Percentiles rank a stretch among this genome's conserved stretches.
phyloP scores from a whole-genome alignment of 306 rosid genomes.

The Vicia villosa region DNA sequence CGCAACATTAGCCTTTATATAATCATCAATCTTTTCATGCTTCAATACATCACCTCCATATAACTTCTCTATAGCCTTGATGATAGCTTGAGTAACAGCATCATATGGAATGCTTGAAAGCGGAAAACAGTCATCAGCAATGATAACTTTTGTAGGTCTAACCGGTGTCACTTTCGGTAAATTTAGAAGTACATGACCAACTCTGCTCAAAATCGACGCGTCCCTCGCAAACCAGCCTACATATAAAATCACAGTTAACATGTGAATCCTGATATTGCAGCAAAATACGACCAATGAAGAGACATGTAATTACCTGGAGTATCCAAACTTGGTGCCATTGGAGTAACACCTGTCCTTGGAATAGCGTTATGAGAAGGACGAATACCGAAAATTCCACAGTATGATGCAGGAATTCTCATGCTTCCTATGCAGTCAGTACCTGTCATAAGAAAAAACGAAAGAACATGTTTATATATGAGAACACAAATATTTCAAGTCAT shows the following conservation, averaged over 20 bases:
- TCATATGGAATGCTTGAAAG: slow-evolving; percentile 62
- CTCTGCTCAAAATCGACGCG: slow-evolving; percentile 58
- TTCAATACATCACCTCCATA: slow-evolving; percentile 78
- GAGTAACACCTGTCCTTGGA: slow-evolving; percentile 67
- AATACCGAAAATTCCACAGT: slow-evolving; percentile 88
- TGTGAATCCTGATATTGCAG: no score
- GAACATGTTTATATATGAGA: no score
- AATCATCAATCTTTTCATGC: slow-evolving; percentile 63
- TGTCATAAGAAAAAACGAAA: no score
- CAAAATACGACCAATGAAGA: no score
- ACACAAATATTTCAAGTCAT: no score
- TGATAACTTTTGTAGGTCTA: slow-evolving; percentile 55
- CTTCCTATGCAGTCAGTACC: no score
- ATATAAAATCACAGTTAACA: slow-evolving; percentile 17
- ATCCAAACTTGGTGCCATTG: slow-evolving; percentile 91
- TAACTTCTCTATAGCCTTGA: slow-evolving; percentile 57
- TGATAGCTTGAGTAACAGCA: slow-evolving; percentile 41
- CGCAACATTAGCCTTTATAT: slow-evolving; percentile 68
- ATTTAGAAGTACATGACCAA: slow-evolving; percentile 63
- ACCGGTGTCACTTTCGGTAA: slow-evolving; percentile 44
- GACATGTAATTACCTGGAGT: slow-evolving; percentile 81
- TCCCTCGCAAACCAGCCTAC: slow-evolving; percentile 97
- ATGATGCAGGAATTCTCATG: slow-evolving; percentile 87
- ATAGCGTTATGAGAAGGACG: slow-evolving; percentile 81
- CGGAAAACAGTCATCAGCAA: slow-evolving; percentile 87